Percentiles rank a stretch among this genome's conserved stretches.
phyloP scores from a whole-genome alignment of 1,284 basidiomycete species.

The Tausonia pullulans region DNA sequence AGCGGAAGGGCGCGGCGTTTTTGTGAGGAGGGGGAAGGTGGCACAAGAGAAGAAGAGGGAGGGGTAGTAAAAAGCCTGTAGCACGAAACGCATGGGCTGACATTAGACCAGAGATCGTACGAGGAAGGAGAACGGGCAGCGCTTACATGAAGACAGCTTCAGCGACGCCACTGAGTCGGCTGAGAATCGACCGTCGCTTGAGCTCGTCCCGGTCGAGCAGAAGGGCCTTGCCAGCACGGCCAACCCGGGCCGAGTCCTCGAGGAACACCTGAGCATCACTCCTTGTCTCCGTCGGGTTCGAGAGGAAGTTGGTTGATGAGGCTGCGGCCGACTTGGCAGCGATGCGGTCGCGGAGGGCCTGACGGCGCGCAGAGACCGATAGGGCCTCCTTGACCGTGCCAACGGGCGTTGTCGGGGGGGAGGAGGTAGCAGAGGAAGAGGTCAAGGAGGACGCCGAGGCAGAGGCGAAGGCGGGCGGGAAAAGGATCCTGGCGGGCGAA shows the following conservation, averaged over 20 bases:
- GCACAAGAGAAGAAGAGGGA: neutral
- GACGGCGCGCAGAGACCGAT: constrained; percentile 3
- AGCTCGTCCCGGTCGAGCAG: constrained; percentile 28
- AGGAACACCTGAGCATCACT: too few species aligned
- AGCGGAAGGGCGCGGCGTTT: constrained; percentile 32
- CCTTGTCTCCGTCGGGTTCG: constrained; percentile 16
- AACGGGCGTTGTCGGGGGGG: neutral
- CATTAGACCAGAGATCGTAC: neutral
- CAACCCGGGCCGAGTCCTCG: neutral
- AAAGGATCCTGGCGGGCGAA: constrained; percentile 4
- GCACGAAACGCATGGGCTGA: neutral
- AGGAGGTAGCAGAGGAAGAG: neutral
- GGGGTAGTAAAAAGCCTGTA: constrained; percentile 30
- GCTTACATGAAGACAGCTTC: constrained; percentile 37
- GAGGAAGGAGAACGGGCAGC: neutral
- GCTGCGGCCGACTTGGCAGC: constrained; percentile 1
- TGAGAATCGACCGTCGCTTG: constrained; percentile 32
- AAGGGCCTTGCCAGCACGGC: constrained; percentile 19
- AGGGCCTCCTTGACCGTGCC: neutral
- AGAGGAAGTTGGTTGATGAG: constrained; percentile 13
- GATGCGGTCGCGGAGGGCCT: constrained; percentile 13
- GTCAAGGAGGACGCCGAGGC: neutral
- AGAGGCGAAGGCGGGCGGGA: neutral
- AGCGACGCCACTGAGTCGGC: constrained; percentile 33
- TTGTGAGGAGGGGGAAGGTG: constrained; percentile 23